Conservation (phyloP, 176 grass and related monocot genomes). For the Oryza nivara region DNA sequence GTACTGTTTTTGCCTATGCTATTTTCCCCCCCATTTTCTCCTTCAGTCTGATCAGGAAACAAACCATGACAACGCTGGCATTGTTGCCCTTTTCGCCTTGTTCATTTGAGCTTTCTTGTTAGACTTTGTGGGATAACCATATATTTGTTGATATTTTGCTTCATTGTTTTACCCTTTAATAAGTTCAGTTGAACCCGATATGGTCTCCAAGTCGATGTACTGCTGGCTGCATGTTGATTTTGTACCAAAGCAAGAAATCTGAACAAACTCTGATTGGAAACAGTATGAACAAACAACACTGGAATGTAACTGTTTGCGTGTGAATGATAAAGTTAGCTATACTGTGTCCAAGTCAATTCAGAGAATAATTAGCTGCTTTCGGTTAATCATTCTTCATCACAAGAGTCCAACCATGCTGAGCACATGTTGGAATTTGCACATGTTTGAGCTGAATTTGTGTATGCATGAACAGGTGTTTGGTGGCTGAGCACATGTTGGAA, state of each 20-base stretch:
- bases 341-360: not conserved
- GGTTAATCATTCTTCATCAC: not conserved
- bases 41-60: not conserved
- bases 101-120: not conserved
- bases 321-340: not conserved
- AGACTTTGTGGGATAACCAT: not conserved
- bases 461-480: not conserved
- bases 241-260: too few relatives aligned
- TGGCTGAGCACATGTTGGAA: not conserved
- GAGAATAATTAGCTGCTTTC: not conserved
- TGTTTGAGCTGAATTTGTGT: not conserved
- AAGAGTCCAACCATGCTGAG: not conserved
- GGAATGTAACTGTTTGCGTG: not conserved
- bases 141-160: slow-evolving; percentile 7
- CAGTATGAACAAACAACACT: too few relatives aligned
- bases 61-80: slow-evolving; percentile 2
- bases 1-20: not conserved
- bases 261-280: too few relatives aligned
- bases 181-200: not conserved
- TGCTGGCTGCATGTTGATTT: not conserved
- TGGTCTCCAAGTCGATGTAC: not conserved
- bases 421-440: not conserved
- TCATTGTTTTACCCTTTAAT: not conserved
- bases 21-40: not conserved
- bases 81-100: not conserved